Base-by-base conservation (phyloP, 352 stramenopile genomes). In the Phytophthora idaei region DNA sequence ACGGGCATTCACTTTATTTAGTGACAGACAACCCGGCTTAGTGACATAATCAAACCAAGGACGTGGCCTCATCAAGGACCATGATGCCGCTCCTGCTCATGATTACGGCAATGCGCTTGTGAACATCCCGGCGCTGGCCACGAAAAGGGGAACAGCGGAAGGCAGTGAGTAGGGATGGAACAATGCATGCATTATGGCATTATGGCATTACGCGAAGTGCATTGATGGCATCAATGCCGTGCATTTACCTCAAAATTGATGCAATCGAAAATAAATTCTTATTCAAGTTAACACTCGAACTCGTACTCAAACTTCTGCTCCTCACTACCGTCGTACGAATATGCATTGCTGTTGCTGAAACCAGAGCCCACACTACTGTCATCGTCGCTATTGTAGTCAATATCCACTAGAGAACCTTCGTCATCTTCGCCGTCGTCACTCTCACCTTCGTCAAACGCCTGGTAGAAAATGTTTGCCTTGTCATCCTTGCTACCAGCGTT, bases 121-220 rank as follows among this genome's bases (percentile, higher is more conserved):
- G 21, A 21, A 21, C 21, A 21, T 21, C 21, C 21, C 21, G 21
- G 1, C 21, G 21, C 21, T 21, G 21, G 21, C 1, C 21, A 21
- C 21, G 21, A 21, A 21, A 21, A 21, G 0, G 21, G 21, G 21
- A 1, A 21, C 21, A 21, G 21, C 21, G 21, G 21, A 21, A 21
- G 21, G 0, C 21, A 21, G 21, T 21, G 21, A 21, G 21, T 61
- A 61, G 54, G 15, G 54, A 53, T 53, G 54, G 27, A 29, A 15
- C 21, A 61, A 61, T 61, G 54, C 41, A 53, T 44, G 54, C 28
- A 53, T 61, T 52, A 31, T 61, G 42, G 8, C 41, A 61, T 61
- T 45, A 46, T 46, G 53, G 54, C 54, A 52, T 5, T 46, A 8
- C 41, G 51, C 42, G 17, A 6, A 61, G 15, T 51, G 11, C 54